Conservation (phyloP, 306 rosid genomes). For the Phaseolus lunatus region DNA sequence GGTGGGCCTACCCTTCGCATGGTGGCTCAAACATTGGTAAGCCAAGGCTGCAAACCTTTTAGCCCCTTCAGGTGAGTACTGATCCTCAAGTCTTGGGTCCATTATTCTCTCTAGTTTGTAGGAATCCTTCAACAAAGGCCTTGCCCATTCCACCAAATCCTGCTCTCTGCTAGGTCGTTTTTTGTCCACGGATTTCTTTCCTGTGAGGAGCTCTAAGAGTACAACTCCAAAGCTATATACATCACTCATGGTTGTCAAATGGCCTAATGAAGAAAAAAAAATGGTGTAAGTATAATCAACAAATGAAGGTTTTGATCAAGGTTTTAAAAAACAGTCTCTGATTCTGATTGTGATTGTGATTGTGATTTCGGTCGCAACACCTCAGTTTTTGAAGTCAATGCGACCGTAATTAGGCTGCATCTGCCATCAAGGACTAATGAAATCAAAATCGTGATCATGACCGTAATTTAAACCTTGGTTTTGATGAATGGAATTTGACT, state of each 20-base stretch:
- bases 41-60: conserved; percentile 70
- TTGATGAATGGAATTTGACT: not conserved
- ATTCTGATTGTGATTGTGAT: not conserved
- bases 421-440: not conserved
- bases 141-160: conserved; percentile 89
- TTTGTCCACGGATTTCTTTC: conserved; percentile 74
- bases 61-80: conserved; percentile 76
- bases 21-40: conserved; percentile 71
- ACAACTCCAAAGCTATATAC: conserved; percentile 90
- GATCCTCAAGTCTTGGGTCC: conserved; percentile 83
- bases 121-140: conserved; percentile 70
- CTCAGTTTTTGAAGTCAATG: not conserved
- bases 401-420: not conserved
- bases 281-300: not conserved
- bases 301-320: not conserved
- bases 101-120: conserved; percentile 72
- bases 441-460: not conserved
- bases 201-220: conserved; percentile 82
- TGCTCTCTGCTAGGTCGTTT: conserved; percentile 69
- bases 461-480: not conserved
- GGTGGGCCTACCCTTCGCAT: conserved; percentile 78
- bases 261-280: conserved; percentile 53
- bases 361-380: not conserved
- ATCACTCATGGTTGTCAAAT: conserved; percentile 82
- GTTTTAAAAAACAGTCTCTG: not conserved